Evolutionary conservation across 345 rosid genomes (phyloP).

Genomic region (Durio zibethinus): DNA sequence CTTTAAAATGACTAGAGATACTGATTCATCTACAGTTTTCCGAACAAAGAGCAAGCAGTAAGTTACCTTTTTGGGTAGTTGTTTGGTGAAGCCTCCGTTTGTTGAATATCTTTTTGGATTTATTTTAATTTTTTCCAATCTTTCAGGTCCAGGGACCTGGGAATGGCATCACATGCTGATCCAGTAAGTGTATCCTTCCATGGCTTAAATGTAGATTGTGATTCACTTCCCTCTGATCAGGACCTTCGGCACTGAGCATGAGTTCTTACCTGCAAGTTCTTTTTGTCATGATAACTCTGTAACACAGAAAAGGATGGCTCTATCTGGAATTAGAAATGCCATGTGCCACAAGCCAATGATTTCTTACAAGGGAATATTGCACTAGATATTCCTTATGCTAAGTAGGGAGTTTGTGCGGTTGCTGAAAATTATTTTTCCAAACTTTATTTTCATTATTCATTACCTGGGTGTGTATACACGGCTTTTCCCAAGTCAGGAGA

Average conservation of each 20-base stretch:
- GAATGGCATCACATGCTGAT: background rate
- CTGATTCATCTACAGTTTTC: background rate
- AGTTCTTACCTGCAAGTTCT: constrained; percentile 2
- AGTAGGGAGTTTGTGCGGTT: background rate
- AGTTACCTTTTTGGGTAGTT: background rate
- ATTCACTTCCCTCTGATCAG: background rate
- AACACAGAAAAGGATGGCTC: background rate
- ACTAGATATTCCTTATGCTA: background rate
- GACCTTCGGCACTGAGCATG: background rate
- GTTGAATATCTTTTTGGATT: background rate
- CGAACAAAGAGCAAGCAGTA: background rate
- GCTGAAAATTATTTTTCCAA: background rate
- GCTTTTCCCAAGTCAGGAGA: background rate
- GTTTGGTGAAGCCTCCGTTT: background rate
- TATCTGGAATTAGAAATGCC: background rate
- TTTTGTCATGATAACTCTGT: background rate
- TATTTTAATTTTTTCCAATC: background rate
- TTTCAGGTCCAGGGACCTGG: background rate
- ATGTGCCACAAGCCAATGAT: background rate
- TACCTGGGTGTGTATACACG: background rate
- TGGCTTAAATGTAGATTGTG: background rate
- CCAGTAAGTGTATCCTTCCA: background rate
- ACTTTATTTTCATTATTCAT: background rate
- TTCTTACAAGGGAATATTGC: background rate
- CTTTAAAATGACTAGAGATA: background rate